Evolutionary conservation across 192 early-diverging fungal genomes (phyloP), one percentile per base, ranked within the genome.

Genomic region (Dispira simplex): DNA sequence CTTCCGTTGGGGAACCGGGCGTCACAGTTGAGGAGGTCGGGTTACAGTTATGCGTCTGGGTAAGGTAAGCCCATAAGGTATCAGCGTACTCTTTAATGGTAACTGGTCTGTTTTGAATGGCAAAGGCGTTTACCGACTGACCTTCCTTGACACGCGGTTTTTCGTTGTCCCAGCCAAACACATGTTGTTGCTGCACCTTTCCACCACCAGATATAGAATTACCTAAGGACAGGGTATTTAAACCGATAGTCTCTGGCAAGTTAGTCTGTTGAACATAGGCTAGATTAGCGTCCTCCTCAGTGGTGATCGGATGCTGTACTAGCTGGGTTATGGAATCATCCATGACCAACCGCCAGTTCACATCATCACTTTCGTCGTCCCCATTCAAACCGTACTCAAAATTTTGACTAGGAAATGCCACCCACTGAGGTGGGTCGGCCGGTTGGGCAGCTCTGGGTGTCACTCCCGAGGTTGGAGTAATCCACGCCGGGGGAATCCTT

Each of bases 131-230:
- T 6, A 84, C 65, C 0, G 67, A 28, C 2, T 69, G 64, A 46
- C 65, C 28, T 8, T 39, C 3, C 6, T 66, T 62, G n/a, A 46
- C 71, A 11, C 68, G 51, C 16, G 91, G 89, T 44, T 79, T 75
- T 63, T 97, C 93, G 69, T 88, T 92, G 73, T 95, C 92, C 93
- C 93, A 97, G 12, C 93, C 93, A 81, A 87, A 88, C 2, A 71
- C 64, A 43, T 76, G 64, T 39, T 39, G 32, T 39, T 6, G 3
- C 32, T 6, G 1, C 32, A 39, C 1, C 32, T 39, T 39, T 6
- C 32, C 32, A 39, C 32, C 32, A 6, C 32, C 32, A 39, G 32
- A 6, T 39, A 6, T 39, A 39, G 32, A 39, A 39, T 39, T 6
- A 39, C 32, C 32, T 6, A 39, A 39, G 32, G 32, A 39, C 32